Conservation (phyloP, 202 grass and related monocot species). For the Miscanthus sacchariflorus region DNA sequence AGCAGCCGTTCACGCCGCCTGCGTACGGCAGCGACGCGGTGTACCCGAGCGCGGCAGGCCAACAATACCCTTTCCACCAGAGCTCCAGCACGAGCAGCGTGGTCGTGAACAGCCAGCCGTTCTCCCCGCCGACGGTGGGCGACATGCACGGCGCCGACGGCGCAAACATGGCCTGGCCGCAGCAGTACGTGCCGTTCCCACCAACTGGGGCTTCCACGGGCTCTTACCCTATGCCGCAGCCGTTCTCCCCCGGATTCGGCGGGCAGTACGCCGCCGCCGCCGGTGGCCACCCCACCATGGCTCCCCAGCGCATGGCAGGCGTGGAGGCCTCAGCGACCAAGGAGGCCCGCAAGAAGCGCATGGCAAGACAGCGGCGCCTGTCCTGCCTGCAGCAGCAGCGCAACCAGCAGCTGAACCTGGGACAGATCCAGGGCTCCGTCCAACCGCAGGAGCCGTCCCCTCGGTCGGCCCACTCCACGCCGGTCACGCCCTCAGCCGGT, state of each 20-base stretch:
- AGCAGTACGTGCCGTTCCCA: constrained; percentile 53
- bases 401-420: constrained; percentile 52
- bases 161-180: constrained; percentile 57
- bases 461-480: constrained; percentile 3
- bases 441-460: constrained; percentile 27
- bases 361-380: constrained; percentile 82
- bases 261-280: constrained; percentile 45
- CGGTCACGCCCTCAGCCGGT: constrained; percentile 17
- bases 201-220: constrained; percentile 11
- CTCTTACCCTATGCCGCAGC: constrained; percentile 45
- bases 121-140: constrained; percentile 54
- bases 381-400: constrained; percentile 77
- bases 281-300: neutral
- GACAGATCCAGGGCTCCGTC: constrained; percentile 43
- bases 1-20: constrained; percentile 32
- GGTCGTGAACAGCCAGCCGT: constrained; percentile 64
- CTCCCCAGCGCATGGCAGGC: constrained; percentile 32
- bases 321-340: constrained; percentile 65
- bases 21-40: constrained; percentile 54
- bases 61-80: constrained; percentile 55
- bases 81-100: constrained; percentile 68
- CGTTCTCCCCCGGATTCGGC: constrained; percentile 49
- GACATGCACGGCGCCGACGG: constrained; percentile 65
- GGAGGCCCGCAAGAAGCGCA: constrained; percentile 92
- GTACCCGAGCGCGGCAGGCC: constrained; percentile 37